Evolutionary conservation across 331 rosid genomes (phyloP).

Genomic region (Arachis monticola): DNA sequence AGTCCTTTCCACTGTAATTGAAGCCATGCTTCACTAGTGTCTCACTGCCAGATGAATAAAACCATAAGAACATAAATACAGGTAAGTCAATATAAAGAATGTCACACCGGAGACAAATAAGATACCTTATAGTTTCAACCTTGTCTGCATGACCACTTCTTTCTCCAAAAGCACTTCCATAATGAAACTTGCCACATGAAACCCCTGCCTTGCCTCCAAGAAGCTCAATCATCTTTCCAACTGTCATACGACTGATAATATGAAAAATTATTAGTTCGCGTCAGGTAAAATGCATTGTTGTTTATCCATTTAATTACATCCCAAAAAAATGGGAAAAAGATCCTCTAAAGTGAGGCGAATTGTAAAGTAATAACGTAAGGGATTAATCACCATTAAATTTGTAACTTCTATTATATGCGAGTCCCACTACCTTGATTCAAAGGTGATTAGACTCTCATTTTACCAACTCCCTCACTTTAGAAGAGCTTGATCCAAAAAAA

Average conservation of each 20-base stretch:
- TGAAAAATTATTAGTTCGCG: conserved; percentile 21
- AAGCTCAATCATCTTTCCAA: conserved; percentile 99
- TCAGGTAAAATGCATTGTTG: background rate
- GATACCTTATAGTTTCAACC: conserved; percentile 89
- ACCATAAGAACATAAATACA: conserved; percentile 17
- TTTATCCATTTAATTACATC: no score
- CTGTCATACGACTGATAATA: conserved; percentile 92
- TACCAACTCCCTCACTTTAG: no score
- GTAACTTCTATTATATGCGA: no score
- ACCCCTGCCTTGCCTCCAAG: conserved; percentile 98
- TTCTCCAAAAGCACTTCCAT: conserved; percentile 99
- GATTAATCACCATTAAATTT: no score
- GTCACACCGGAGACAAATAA: conserved; percentile 16
- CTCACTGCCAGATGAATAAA: conserved; percentile 60
- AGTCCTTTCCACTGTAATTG: conserved; percentile 88
- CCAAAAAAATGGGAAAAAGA: no score
- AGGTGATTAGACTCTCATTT: no score
- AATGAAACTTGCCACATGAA: conserved; percentile 93
- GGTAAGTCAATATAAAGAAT: conserved; percentile 22
- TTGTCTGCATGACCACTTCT: conserved; percentile 98
- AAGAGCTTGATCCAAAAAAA: background rate
- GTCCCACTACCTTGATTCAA: no score
- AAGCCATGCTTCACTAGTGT: conserved; percentile 86
- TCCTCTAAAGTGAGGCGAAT: no score
- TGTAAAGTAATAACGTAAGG: no score